These are phyloP conservation scores for Tarenaya hassleriana DNA, from an alignment of 345 rosid genomes.

Conservation along the genomic window DNA sequence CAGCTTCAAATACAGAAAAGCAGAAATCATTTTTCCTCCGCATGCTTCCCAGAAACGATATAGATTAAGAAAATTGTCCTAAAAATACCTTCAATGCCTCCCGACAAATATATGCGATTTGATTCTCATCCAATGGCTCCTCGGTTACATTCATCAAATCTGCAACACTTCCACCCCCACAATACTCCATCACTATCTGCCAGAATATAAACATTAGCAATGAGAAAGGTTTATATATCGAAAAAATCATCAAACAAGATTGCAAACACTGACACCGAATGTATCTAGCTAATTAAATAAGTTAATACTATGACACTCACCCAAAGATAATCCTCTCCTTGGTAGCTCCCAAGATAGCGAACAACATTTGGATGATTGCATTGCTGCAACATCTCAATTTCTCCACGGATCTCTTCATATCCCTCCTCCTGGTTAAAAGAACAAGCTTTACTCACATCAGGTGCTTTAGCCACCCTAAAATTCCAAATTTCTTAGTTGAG, in stretches of 20 bases:
- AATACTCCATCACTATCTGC: slow-evolving; percentile 99
- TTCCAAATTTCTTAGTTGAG: neutral
- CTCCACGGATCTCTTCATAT: slow-evolving; percentile 95
- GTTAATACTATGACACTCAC: slow-evolving; percentile 34
- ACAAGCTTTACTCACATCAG: slow-evolving; percentile 11
- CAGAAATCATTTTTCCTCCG: slow-evolving; percentile 15
- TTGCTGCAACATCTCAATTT: slow-evolving; percentile 99
- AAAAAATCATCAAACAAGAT: neutral
- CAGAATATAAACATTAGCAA: slow-evolving; percentile 32
- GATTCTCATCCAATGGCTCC: slow-evolving; percentile 90
- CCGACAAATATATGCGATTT: slow-evolving; percentile 88
- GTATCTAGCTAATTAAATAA: slow-evolving; percentile 9
- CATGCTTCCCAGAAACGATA: slow-evolving; percentile 18
- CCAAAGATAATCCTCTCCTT: slow-evolving; percentile 99
- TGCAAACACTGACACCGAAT: slow-evolving; percentile 9
- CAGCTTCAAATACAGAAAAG: slow-evolving; percentile 15
- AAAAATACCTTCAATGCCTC: slow-evolving; percentile 81
- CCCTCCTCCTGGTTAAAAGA: slow-evolving; percentile 78
- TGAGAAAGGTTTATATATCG: slow-evolving; percentile 7
- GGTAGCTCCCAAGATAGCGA: slow-evolving; percentile 92
- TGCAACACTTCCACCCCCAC: slow-evolving; percentile 99
- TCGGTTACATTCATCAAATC: slow-evolving; percentile 89
- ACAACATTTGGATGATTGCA: slow-evolving; percentile 97
- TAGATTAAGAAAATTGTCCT: slow-evolving; percentile 11
- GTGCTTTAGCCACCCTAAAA: slow-evolving; percentile 7